Percentiles rank a stretch among this genome's conserved stretches.
Conservation (phyloP, 441 rosid genomes). For the Erodium texanum region DNA sequence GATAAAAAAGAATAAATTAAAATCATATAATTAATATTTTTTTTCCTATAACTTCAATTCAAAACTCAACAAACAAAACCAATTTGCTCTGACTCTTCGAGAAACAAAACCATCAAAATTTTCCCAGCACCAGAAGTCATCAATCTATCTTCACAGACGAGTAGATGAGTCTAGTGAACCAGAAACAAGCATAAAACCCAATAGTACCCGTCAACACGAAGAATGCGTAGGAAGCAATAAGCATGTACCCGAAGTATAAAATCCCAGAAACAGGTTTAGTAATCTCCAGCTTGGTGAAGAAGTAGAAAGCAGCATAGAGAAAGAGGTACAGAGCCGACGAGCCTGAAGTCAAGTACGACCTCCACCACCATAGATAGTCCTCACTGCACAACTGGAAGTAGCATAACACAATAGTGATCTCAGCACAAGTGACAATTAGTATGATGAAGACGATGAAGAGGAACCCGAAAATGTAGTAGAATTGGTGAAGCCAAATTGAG, state of each 20-base stretch:
- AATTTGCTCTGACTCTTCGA: too few relatives aligned
- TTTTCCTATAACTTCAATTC: too few relatives aligned
- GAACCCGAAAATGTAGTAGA: constrained; percentile 95
- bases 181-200: constrained; percentile 84
- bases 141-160: constrained; percentile 81
- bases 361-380: constrained; percentile 98
- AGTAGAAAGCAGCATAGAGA: constrained; percentile 82
- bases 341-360: constrained; percentile 83
- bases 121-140: too few relatives aligned
- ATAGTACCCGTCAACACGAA: constrained; percentile 74
- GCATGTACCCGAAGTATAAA: constrained; percentile 85
- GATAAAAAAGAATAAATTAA: too few relatives aligned
- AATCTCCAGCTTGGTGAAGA: constrained; percentile 87
- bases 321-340: constrained; percentile 84
- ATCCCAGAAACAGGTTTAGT: constrained; percentile 69
- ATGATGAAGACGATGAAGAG: constrained; percentile 75
- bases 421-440: constrained; percentile 73
- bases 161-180: constrained; percentile 90
- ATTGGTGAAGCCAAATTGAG: constrained; percentile 84
- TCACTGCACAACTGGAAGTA: constrained; percentile 90
- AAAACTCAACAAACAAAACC: too few relatives aligned
- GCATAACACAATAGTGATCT: constrained; percentile 82
- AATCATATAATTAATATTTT: too few relatives aligned
- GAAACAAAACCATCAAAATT: too few relatives aligned
- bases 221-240: constrained; percentile 62